A percentile compares a stretch with the other conserved stretches of the same genome.
These are phyloP conservation scores for Trifolium fragiferum DNA, from an alignment of 306 rosid species.

Conservation along the genomic window DNA sequence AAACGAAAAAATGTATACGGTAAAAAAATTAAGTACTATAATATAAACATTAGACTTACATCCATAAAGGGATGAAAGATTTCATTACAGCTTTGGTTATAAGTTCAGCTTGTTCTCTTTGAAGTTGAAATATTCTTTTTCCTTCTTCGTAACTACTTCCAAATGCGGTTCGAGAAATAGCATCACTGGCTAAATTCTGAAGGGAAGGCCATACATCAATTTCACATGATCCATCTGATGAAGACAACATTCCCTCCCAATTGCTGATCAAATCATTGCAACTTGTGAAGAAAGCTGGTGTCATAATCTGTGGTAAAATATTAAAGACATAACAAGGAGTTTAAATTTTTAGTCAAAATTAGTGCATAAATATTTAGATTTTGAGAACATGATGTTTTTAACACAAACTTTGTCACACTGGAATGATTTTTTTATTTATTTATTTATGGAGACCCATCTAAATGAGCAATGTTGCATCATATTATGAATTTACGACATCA, in stretches of 20 bases:
- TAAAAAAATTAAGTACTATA: not conserved
- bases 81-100: not conserved
- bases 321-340: not conserved
- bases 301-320: conserved; percentile 42
- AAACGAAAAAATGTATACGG: not conserved
- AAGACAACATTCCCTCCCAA: conserved; percentile 52
- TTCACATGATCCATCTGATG: conserved; percentile 46
- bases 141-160: conserved; percentile 64
- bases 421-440: not conserved
- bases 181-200: conserved; percentile 45
- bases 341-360: conserved; percentile 6
- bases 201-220: conserved; percentile 44
- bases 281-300: conserved; percentile 44
- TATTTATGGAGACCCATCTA: not conserved
- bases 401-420: not conserved
- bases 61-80: conserved; percentile 55
- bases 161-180: conserved; percentile 54
- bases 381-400: not conserved
- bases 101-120: conserved; percentile 40
- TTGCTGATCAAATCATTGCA: conserved; percentile 46
- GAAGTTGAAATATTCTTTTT: conserved; percentile 56
- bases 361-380: not conserved
- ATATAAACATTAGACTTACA: conserved; percentile 39
- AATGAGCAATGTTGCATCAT: too few species aligned
- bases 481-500: too few species aligned